Evolutionary conservation across 352 stramenopile genomes (phyloP), one percentile per base, ranked within the genome.

Genomic region (Phytophthora citricola): DNA sequence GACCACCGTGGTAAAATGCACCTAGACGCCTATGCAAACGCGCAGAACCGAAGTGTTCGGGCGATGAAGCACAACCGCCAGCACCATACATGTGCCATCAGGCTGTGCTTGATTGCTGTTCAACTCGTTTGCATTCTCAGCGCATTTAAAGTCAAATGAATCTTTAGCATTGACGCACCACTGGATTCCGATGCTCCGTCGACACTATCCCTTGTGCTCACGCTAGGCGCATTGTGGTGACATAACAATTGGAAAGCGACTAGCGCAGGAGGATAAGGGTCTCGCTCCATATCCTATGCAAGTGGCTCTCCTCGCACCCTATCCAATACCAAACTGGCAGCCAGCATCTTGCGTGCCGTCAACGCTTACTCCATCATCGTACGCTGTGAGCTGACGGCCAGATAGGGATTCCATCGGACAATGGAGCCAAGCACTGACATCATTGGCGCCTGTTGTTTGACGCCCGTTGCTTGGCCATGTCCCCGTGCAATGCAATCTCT

Each of bases 381-480:
- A 51, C 27, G 26, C 45, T 29, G 12, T 50, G 14, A 50, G 46
- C 27, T 36, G 8, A 51, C 6, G 11, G 24, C 24, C 24, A 26
- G 24, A 26, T 26, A 26, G 24, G 24, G 11, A 34, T 51, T 36
- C 31, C 31, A 43, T 14, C 38, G 14, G 15, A 10, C 36, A 41
- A 41, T 31, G 24, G 24, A 26, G 24, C 24, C 24, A 26, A 47
- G 4, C 27, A 27, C 58, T 77, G 55, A 73, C 69, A 77, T 77
- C 69, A 77, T 64, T 51, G 48, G 41, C 32, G 53, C 64, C 66
- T 66, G 29, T 40, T 29, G 38, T 40, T 47, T 40, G 52, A 65
- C 69, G 64, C 60, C 64, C 38, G 49, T 27, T 63, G 58, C 63
- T 70, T 73, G 63, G 45, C 59, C 58, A 68, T 71, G 64, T 59